A percentile compares a stretch with the other conserved stretches of the same genome.
These are phyloP conservation scores for Mycena leptocephala DNA, from an alignment of 768 basidiomycete species.

Conservation along the genomic window DNA sequence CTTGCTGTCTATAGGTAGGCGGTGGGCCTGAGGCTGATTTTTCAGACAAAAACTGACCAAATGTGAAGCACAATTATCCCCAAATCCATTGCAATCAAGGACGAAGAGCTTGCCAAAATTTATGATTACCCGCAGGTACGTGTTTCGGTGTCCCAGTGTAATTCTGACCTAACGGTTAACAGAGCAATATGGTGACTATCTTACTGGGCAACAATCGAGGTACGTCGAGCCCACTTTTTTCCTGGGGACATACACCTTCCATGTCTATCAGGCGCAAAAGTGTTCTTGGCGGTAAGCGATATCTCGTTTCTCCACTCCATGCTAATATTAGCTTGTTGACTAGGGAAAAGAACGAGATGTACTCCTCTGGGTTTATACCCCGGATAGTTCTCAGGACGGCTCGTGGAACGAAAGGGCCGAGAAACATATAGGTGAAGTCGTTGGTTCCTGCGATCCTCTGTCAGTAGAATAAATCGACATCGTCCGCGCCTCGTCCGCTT, in stretches of 20 bases:
- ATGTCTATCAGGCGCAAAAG: not conserved
- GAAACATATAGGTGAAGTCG: not conserved
- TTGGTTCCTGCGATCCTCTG: slow-evolving; percentile 5
- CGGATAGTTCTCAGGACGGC: not conserved
- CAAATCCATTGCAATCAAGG: not conserved
- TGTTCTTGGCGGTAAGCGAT: not conserved
- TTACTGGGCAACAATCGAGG: slow-evolving; percentile 1
- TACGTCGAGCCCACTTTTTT: not conserved
- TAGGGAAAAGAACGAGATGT: slow-evolving; percentile 14
- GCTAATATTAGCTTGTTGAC: not conserved
- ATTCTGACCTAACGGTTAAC: not conserved
- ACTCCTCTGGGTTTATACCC: slow-evolving; percentile 15
- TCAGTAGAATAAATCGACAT: not conserved
- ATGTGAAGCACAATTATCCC: slow-evolving; percentile 17
- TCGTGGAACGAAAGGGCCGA: not conserved
- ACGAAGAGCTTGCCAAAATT: not conserved
- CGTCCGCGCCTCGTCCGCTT: not conserved
- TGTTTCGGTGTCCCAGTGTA: not conserved
- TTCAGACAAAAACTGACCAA: no score
- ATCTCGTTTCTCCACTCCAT: no score
- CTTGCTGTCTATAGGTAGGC: no score
- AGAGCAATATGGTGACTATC: not conserved
- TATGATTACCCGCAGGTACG: slow-evolving; percentile 8
- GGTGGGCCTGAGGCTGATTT: no score
- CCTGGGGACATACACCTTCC: not conserved